Percentiles rank a stretch among this genome's conserved stretches.
These are phyloP conservation scores for Albizia julibrissin DNA, from an alignment of 306 rosid genomes.

Conservation along the genomic window DNA sequence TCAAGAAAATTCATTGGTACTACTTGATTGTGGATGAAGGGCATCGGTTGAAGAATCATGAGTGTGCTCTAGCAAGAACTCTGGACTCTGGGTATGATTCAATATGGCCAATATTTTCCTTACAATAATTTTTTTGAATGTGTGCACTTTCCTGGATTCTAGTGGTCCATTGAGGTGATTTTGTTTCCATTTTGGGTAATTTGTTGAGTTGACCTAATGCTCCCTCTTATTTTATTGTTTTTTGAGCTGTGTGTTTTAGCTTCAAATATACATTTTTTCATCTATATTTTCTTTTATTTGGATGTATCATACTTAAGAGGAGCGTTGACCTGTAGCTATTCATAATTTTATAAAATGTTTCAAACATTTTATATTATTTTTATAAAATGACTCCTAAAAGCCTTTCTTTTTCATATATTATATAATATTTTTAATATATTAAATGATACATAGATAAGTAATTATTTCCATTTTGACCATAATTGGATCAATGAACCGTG, in stretches of 20 bases:
- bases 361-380: neutral
- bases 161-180: neutral
- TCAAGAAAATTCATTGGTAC: constrained; percentile 88
- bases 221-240: neutral
- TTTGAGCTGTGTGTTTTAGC: neutral
- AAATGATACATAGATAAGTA: neutral
- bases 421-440: neutral
- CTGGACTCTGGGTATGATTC: constrained; percentile 82
- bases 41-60: constrained; percentile 94
- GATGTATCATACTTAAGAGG: neutral
- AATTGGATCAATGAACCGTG: too few relatives aligned
- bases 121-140: constrained; percentile 8
- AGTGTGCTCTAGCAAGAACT: constrained; percentile 93
- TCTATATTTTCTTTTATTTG: neutral
- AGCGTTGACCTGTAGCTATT: neutral
- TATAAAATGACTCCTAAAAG: neutral
- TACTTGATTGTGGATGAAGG: constrained; percentile 99
- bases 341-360: too few relatives aligned
- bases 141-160: constrained; percentile 14
- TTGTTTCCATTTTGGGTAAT: neutral
- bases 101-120: constrained; percentile 7
- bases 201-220: neutral
- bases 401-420: neutral
- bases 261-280: neutral
- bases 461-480: too few relatives aligned